These are phyloP conservation scores for Ogataea naganishii DNA, from an alignment of 805 yeast genomes.

Conservation along the genomic window DNA sequence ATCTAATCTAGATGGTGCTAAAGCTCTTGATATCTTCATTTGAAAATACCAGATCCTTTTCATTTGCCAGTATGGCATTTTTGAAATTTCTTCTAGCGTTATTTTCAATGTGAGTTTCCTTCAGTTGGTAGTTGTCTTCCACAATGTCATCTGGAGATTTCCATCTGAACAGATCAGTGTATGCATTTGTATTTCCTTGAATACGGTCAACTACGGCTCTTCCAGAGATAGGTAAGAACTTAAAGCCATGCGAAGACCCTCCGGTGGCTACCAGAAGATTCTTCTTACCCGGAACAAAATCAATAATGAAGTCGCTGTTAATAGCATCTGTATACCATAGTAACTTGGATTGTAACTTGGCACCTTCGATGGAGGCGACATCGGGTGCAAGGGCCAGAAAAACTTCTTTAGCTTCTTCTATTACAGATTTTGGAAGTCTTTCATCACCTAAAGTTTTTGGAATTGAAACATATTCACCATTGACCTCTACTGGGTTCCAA, in stretches of 20 bases:
- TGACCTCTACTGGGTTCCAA: slow-evolving; percentile 5
- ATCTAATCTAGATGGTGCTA: no score
- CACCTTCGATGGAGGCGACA: slow-evolving; percentile 6
- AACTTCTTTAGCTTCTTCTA: slow-evolving; percentile 10
- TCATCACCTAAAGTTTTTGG: slow-evolving; percentile 8
- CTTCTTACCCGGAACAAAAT: slow-evolving; percentile 13
- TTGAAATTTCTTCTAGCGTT: slow-evolving; percentile 6
- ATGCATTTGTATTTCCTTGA: slow-evolving; percentile 5
- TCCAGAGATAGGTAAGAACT: slow-evolving; percentile 15
- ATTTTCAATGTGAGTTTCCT: slow-evolving; percentile 5
- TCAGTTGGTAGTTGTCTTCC: slow-evolving; percentile 8
- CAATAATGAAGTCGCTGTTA: slow-evolving; percentile 14
- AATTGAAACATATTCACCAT: slow-evolving; percentile 6
- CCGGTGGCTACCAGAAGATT: slow-evolving; percentile 14
- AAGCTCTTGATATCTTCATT: no score
- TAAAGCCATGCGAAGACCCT: slow-evolving; percentile 16
- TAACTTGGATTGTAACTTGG: slow-evolving; percentile 5
- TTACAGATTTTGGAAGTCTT: slow-evolving; percentile 8
- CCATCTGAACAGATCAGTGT: slow-evolving; percentile 12
- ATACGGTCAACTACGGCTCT: slow-evolving; percentile 9
- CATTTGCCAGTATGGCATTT: slow-evolving; percentile 2
- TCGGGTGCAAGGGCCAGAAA: slow-evolving; percentile 9
- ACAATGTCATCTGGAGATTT: slow-evolving; percentile 7
- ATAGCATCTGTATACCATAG: slow-evolving; percentile 16
- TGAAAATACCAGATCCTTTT: slow-evolving; percentile 1